Evolutionary conservation across 768 basidiomycete genomes (phyloP).

Genomic region (Daedalea quercina): DNA sequence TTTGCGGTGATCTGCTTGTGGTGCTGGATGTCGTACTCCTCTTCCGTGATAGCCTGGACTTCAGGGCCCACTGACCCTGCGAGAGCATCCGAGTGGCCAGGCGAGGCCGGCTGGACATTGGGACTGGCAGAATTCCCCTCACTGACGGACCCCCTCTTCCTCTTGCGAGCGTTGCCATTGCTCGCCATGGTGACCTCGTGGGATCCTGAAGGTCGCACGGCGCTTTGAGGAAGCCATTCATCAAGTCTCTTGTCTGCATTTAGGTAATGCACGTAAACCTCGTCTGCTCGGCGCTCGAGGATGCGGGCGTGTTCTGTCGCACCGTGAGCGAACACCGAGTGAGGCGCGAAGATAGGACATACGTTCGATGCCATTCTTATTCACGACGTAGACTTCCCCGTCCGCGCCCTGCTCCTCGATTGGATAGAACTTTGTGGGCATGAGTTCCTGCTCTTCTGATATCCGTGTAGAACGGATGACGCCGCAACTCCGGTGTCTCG

Average conservation of each 20-base stretch:
- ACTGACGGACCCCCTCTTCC: slow-evolving; percentile 16
- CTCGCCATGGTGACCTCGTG: slow-evolving; percentile 17
- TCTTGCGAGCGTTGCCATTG: slow-evolving; percentile 18
- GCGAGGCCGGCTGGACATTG: slow-evolving; percentile 9
- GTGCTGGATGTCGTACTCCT: slow-evolving; percentile 63
- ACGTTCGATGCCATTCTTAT: slow-evolving; percentile 15
- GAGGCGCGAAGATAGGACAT: slow-evolving; percentile 4
- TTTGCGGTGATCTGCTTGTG: slow-evolving; percentile 62
- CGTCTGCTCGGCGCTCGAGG: slow-evolving; percentile 41
- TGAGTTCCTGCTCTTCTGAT: slow-evolving; percentile 5
- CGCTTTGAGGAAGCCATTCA: slow-evolving; percentile 56
- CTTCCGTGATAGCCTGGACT: slow-evolving; percentile 43
- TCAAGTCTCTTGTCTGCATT: slow-evolving; percentile 67
- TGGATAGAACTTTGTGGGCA: slow-evolving; percentile 10
- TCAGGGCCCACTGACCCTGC: slow-evolving; percentile 10
- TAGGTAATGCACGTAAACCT: slow-evolving; percentile 69
- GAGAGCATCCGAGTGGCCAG: slow-evolving; percentile 2
- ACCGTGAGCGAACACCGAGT: neutral
- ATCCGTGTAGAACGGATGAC: neutral
- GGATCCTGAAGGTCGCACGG: slow-evolving; percentile 28
- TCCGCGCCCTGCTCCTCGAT: slow-evolving; percentile 6
- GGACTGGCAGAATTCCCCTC: slow-evolving; percentile 4
- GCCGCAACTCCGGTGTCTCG: neutral
- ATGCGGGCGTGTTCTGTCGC: slow-evolving; percentile 41
- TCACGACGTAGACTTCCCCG: slow-evolving; percentile 12